Percentiles rank a stretch among this genome's conserved stretches.
These are phyloP conservation scores for Leccinum sublutescens DNA, from an alignment of 768 basidiomycete genomes.

Conservation along the genomic window DNA sequence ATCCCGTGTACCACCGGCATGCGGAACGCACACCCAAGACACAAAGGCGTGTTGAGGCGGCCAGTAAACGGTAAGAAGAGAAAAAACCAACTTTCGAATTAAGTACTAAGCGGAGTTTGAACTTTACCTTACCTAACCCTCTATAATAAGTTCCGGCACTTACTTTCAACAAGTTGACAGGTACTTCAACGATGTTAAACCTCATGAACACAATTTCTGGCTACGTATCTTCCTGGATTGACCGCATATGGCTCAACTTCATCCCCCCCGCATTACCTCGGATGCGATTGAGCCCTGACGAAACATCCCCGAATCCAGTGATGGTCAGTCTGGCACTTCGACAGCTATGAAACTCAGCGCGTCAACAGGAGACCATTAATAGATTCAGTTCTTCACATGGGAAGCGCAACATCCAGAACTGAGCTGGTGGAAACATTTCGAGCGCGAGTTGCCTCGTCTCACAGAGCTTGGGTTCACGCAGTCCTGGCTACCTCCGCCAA, in stretches of 20 bases:
- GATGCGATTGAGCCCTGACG: conserved; percentile 62
- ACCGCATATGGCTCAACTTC: conserved; percentile 21
- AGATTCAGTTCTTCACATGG: conserved; percentile 90
- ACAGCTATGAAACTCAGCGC: neutral
- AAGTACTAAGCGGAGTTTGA: conserved; percentile 28
- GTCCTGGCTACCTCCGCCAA: conserved; percentile 81
- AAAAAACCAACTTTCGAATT: neutral
- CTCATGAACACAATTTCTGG: conserved; percentile 8
- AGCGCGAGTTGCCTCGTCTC: conserved; percentile 60
- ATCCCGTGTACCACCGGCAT: conserved; percentile 46
- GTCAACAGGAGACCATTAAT: neutral
- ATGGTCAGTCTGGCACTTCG: conserved; percentile 48
- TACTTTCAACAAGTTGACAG: too few relatives aligned
- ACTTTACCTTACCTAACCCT: neutral
- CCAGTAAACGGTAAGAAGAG: conserved; percentile 40
- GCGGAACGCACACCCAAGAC: conserved; percentile 58
- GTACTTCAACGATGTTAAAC: neutral
- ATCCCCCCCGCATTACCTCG: conserved; percentile 44
- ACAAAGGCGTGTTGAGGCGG: conserved; percentile 44
- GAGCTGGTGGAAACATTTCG: conserved; percentile 83
- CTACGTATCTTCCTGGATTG: conserved; percentile 20
- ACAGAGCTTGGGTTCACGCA: conserved; percentile 73
- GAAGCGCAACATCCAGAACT: conserved; percentile 51
- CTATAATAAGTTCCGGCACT: neutral
- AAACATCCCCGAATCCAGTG: conserved; percentile 50